These are phyloP conservation scores for Pseudophaeomoniella oleicola DNA, from an alignment of 2,329 filamentous ascomycete species.

Conservation along the genomic window DNA sequence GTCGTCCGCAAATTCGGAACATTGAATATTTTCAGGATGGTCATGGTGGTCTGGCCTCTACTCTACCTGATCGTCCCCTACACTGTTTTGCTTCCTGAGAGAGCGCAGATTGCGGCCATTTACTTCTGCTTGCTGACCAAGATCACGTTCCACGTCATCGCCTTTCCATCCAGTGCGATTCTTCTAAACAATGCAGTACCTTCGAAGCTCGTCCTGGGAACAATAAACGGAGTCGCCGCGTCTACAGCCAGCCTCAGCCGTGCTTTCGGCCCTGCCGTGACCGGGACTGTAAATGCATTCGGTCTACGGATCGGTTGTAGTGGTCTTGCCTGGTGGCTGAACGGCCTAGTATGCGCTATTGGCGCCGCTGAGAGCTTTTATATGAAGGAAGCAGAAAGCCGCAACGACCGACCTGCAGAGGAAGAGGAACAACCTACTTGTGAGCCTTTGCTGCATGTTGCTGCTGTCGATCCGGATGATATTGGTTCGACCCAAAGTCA, in stretches of 20 bases:
- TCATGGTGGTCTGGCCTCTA: constrained; percentile 69
- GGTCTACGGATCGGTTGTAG: constrained; percentile 72
- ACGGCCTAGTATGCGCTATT: constrained; percentile 57
- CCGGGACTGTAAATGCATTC: constrained; percentile 68
- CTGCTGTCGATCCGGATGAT: constrained; percentile 7
- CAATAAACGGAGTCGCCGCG: constrained; percentile 82
- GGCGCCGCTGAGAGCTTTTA: constrained; percentile 63
- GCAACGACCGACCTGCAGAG: constrained; percentile 24
- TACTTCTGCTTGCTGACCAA: constrained; percentile 75
- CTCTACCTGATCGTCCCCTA: constrained; percentile 84
- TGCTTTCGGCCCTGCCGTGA: constrained; percentile 76
- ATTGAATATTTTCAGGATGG: constrained; percentile 65
- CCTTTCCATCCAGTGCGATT: constrained; percentile 81
- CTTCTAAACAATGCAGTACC: constrained; percentile 80
- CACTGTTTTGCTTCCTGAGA: constrained; percentile 64
- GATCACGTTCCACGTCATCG: constrained; percentile 79
- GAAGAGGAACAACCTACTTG: constrained; percentile 23
- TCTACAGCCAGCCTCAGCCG: constrained; percentile 81
- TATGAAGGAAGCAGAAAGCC: constrained; percentile 50
- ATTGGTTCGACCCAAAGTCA: not conserved
- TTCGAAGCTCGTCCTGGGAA: constrained; percentile 70
- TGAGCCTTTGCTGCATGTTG: constrained; percentile 15
- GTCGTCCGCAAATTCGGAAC: constrained; percentile 63
- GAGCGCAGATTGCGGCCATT: constrained; percentile 57
- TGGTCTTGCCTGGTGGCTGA: constrained; percentile 87